Percentiles rank a stretch among this genome's conserved stretches.
Evolutionary conservation across 148 eudicot genomes (phyloP).

Genomic region (Mesembryanthemum crystallinum): DNA sequence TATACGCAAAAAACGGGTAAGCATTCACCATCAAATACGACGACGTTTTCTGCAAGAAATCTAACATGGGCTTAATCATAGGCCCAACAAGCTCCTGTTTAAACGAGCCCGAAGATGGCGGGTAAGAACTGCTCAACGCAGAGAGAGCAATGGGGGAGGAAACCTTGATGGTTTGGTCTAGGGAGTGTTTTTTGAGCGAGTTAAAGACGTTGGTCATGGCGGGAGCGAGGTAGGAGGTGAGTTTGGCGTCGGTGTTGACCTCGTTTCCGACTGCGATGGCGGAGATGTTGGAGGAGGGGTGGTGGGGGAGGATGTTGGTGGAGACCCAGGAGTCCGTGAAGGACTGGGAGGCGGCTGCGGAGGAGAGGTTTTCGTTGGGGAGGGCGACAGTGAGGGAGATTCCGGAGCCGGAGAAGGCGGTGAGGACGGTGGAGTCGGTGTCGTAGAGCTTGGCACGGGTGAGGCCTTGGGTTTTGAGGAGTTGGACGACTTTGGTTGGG

Average conservation of each 20-base stretch:
- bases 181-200: constrained; percentile 33
- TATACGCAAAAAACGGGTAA: constrained; percentile 81
- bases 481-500: constrained; percentile 62
- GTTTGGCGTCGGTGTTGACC: constrained; percentile 60
- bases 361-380: constrained; percentile 67
- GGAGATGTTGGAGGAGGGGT: constrained; percentile 42
- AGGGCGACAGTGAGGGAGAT: constrained; percentile 48
- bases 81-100: constrained; percentile 53
- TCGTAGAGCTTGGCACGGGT: constrained; percentile 64
- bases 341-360: constrained; percentile 59
- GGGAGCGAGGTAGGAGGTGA: constrained; percentile 48
- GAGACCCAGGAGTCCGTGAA: constrained; percentile 74
- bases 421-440: constrained; percentile 39
- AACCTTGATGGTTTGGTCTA: constrained; percentile 38
- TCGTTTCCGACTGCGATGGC: constrained; percentile 90
- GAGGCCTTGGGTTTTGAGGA: constrained; percentile 63
- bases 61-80: constrained; percentile 65
- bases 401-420: constrained; percentile 40
- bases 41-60: constrained; percentile 42
- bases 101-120: constrained; percentile 75
- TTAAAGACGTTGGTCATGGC: constrained; percentile 65
- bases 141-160: constrained; percentile 65
- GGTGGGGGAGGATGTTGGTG: constrained; percentile 41
- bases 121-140: constrained; percentile 56
- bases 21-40: constrained; percentile 75